Evolutionary conservation across 306 rosid genomes (phyloP).

Genomic region (Prunus campanulata): DNA sequence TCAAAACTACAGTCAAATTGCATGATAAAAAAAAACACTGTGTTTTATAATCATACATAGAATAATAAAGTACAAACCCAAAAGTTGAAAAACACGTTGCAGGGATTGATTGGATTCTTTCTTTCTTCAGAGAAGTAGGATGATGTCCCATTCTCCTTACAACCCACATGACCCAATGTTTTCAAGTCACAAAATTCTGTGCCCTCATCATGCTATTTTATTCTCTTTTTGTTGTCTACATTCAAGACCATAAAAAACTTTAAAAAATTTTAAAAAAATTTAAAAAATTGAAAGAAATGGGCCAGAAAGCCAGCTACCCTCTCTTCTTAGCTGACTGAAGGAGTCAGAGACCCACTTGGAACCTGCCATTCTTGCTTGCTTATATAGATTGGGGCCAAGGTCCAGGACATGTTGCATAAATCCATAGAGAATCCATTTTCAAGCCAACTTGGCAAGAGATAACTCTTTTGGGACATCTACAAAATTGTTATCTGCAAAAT

Average conservation of each 20-base stretch:
- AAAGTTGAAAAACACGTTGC: conserved; percentile 16
- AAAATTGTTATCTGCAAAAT: not conserved
- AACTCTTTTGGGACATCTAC: not conserved
- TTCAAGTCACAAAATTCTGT: conserved; percentile 3
- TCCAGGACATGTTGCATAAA: not conserved
- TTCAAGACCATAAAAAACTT: not conserved
- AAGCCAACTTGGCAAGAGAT: not conserved
- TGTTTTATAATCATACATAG: not conserved
- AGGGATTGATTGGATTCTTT: conserved; percentile 12
- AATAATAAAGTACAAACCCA: conserved; percentile 1
- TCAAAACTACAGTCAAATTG: conserved; percentile 8
- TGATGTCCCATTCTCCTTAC: conserved; percentile 1
- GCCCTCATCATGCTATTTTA: conserved; percentile 4
- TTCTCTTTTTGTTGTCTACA: conserved; percentile 4
- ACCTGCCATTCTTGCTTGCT: not conserved
- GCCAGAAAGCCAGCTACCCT: not conserved
- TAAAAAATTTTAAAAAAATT: too few relatives aligned
- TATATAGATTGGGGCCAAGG: too few relatives aligned
- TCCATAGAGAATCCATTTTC: not conserved
- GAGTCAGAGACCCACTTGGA: not conserved
- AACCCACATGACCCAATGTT: conserved; percentile 4
- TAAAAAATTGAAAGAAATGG: not conserved
- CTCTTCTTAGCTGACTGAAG: not conserved
- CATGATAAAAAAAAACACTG: not conserved
- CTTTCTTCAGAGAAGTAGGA: not conserved